Percentiles rank a stretch among this genome's conserved stretches.
These are phyloP conservation scores for Hymenochaete sp. DNA, from an alignment of 1,284 basidiomycete species.

Conservation along the genomic window DNA sequence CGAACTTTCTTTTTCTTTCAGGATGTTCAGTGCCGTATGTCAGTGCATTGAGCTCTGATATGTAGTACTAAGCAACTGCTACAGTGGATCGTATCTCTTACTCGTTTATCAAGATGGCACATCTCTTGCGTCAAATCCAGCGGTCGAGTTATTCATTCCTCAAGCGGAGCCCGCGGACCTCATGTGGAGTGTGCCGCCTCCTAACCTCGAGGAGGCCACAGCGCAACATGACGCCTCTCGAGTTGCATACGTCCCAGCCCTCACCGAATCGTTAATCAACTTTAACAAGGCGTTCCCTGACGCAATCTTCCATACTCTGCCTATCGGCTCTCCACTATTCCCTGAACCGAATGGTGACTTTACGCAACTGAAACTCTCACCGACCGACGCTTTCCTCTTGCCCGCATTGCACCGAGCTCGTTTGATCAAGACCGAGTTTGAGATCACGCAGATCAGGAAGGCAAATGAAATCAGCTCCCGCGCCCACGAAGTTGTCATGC, in stretches of 20 bases:
- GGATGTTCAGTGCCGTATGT: constrained; percentile 62
- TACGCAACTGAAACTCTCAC: constrained; percentile 32
- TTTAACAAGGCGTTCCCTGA: constrained; percentile 49
- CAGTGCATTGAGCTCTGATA: background rate
- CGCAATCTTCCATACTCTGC: constrained; percentile 58
- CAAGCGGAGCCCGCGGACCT: constrained; percentile 62
- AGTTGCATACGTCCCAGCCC: constrained; percentile 40
- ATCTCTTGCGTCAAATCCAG: constrained; percentile 36
- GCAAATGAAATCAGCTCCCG: constrained; percentile 80
- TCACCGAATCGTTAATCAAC: constrained; percentile 44
- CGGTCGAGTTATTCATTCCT: constrained; percentile 67
- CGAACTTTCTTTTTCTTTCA: constrained; percentile 83
- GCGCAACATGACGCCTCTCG: constrained; percentile 44
- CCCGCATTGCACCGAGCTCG: constrained; percentile 69
- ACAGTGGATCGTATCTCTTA: constrained; percentile 49
- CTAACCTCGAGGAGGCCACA: constrained; percentile 52
- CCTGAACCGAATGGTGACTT: constrained; percentile 39
- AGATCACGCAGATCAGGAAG: constrained; percentile 64
- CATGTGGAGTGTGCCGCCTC: constrained; percentile 84
- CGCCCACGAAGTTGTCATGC: constrained; percentile 86
- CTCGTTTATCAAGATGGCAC: constrained; percentile 46
- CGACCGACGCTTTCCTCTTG: constrained; percentile 56
- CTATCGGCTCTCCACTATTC: constrained; percentile 46
- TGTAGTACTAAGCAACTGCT: background rate
- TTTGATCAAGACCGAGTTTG: constrained; percentile 64